phyloP scores from a whole-genome alignment of 1,284 basidiomycete genomes.

The Puccinia brachypodii region DNA sequence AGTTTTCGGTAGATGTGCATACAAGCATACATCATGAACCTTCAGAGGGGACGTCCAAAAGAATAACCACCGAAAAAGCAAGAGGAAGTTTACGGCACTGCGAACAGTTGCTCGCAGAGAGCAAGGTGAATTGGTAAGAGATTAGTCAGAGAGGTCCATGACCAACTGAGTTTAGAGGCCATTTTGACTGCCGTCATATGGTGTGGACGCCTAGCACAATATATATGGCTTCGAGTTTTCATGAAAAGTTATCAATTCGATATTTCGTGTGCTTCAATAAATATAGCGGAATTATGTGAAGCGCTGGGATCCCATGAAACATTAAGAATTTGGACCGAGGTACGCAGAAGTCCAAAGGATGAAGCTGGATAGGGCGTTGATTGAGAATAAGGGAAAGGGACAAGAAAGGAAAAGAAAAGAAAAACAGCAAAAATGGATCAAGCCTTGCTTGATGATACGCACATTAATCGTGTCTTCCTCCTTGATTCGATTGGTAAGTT shows the following conservation, averaged over 20 bases:
- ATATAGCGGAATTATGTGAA: not conserved
- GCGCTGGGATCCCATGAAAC: not conserved
- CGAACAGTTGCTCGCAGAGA: too few relatives aligned
- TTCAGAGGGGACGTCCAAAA: not conserved
- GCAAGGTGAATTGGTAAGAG: too few relatives aligned
- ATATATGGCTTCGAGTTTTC: too few relatives aligned
- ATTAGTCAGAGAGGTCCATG: too few relatives aligned
- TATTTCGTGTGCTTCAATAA: too few relatives aligned
- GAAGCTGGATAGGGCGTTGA: not conserved
- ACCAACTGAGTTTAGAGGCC: too few relatives aligned
- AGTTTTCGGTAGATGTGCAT: not conserved
- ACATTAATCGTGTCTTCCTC: slow-evolving; percentile 2
- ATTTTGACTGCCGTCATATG: too few relatives aligned
- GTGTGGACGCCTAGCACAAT: too few relatives aligned
- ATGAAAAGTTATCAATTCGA: too few relatives aligned
- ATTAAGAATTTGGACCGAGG: not conserved
- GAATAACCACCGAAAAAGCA: not conserved
- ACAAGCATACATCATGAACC: slow-evolving; percentile 3
- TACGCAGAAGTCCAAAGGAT: not conserved
- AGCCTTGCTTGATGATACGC: not conserved
- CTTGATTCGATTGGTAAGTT: slow-evolving; percentile 14
- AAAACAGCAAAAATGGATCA: not conserved
- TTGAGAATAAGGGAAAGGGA: not conserved
- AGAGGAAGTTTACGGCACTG: too few relatives aligned
- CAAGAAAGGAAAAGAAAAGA: not conserved